Percentiles rank a stretch among this genome's conserved stretches.
Evolutionary conservation across 495 filamentous ascomycete genomes (phyloP).

Genomic region (Penicillium pulvis): DNA sequence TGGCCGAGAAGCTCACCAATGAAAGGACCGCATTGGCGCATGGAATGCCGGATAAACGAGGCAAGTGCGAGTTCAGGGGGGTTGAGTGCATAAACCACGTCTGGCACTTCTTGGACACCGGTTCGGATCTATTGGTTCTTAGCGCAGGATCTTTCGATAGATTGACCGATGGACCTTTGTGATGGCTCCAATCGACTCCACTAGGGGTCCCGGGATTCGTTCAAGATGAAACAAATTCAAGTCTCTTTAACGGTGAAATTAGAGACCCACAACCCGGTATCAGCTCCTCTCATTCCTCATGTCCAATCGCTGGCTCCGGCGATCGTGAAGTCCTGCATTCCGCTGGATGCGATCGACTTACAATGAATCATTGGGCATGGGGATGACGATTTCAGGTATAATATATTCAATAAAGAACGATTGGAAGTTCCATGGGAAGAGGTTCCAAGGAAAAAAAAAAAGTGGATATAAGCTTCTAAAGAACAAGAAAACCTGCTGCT

Average conservation of each 20-base stretch:
- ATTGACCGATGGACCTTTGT: slow-evolving; percentile 7
- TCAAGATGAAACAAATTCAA: slow-evolving; percentile 17
- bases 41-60: slow-evolving; percentile 13
- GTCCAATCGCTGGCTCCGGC: slow-evolving; percentile 9
- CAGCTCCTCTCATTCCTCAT: slow-evolving; percentile 7
- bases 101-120: not conserved
- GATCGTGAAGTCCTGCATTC: slow-evolving; percentile 11
- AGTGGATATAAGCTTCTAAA: slow-evolving; percentile 4
- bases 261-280: slow-evolving; percentile 3
- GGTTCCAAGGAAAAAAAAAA: not conserved
- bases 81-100: not conserved
- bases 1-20: slow-evolving; percentile 9
- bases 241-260: slow-evolving; percentile 1
- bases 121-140: slow-evolving; percentile 8
- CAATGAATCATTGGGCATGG: slow-evolving; percentile 12
- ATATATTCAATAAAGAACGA: not conserved
- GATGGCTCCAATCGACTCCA: slow-evolving; percentile 14
- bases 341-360: not conserved
- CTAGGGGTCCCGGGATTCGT: not conserved
- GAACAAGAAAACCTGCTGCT: slow-evolving; percentile 12
- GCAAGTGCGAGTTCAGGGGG: slow-evolving; percentile 1
- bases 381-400: not conserved
- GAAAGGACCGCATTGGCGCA: slow-evolving; percentile 8
- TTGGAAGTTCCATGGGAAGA: not conserved
- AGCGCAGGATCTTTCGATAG: slow-evolving; percentile 4